Evolutionary conservation across 2,329 filamentous ascomycete species (phyloP).

Genomic region (Orbilia oligospora): DNA sequence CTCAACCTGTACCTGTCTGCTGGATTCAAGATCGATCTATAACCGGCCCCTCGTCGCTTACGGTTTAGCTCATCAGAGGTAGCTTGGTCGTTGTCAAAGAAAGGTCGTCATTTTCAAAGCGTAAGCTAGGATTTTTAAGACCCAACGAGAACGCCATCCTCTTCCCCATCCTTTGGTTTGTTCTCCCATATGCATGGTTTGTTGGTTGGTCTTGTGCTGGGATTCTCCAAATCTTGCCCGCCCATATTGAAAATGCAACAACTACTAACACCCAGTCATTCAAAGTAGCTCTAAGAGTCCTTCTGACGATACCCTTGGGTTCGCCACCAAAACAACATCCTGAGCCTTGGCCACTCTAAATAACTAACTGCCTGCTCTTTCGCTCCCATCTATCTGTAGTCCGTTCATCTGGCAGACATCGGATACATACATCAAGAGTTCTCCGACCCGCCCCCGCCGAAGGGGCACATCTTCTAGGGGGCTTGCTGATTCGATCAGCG

Average conservation of each 20-base stretch:
- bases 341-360: too few relatives aligned
- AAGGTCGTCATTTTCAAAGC: background rate
- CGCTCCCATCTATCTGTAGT: background rate
- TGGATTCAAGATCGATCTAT: conserved; percentile 26
- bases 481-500: conserved; percentile 20
- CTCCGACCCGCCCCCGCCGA: conserved; percentile 1
- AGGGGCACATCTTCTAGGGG: conserved; percentile 1
- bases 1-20: conserved; percentile 12
- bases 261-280: conserved; percentile 32
- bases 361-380: background rate
- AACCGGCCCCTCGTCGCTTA: conserved; percentile 47
- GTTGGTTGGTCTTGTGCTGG: conserved; percentile 37
- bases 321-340: background rate
- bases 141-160: conserved; percentile 17
- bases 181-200: conserved; percentile 58
- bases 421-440: background rate
- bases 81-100: conserved; percentile 11
- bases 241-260: conserved; percentile 51
- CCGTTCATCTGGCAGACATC: background rate
- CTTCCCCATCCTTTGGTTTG: conserved; percentile 15
- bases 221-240: conserved; percentile 29
- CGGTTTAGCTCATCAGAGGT: conserved; percentile 14
- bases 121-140: conserved; percentile 25
- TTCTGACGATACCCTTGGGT: background rate
- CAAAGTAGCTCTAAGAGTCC: conserved; percentile 2